Percentiles rank a stretch among this genome's conserved stretches.
phyloP scores from a whole-genome alignment of 139 green algal species.

The Zygnema cylindricum region DNA sequence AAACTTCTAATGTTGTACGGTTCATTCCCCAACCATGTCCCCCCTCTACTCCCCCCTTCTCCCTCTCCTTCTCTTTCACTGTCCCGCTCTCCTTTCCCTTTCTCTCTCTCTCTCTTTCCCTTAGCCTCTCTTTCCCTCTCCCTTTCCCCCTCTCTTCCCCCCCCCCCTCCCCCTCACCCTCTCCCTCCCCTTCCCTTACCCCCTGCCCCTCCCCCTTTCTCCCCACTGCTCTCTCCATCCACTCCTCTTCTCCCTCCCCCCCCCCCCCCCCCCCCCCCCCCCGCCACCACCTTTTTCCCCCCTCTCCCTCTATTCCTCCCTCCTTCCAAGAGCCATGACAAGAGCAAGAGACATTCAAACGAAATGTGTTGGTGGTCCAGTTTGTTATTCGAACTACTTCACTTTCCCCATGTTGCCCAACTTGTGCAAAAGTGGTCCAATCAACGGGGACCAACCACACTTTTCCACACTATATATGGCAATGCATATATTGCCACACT shows the following conservation, averaged over 20 bases:
- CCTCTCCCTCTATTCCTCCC: not conserved
- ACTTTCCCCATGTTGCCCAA: too few relatives aligned
- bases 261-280: too few relatives aligned
- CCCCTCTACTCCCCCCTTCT: not conserved
- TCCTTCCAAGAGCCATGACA: not conserved
- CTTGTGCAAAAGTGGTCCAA: not conserved
- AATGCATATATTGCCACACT: not conserved
- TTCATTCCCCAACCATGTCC: too few relatives aligned
- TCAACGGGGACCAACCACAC: not conserved
- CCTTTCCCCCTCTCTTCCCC: not conserved
- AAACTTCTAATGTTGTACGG: too few relatives aligned
- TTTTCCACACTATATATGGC: too few relatives aligned
- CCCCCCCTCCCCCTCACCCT: too few relatives aligned
- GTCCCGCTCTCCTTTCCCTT: not conserved
- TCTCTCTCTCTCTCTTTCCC: not conserved
- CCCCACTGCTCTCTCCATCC: not conserved
- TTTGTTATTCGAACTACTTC: not conserved
- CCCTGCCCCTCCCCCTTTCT: too few relatives aligned
- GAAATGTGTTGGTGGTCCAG: not conserved
- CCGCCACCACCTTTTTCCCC: not conserved
- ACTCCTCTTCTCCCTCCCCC: not conserved
- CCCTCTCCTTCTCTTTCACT: not conserved
- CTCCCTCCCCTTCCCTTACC: not conserved
- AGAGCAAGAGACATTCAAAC: too few relatives aligned
- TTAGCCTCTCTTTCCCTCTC: not conserved